These are phyloP conservation scores for Begonia fuchsioides DNA, from an alignment of 306 rosid species.

Conservation along the genomic window DNA sequence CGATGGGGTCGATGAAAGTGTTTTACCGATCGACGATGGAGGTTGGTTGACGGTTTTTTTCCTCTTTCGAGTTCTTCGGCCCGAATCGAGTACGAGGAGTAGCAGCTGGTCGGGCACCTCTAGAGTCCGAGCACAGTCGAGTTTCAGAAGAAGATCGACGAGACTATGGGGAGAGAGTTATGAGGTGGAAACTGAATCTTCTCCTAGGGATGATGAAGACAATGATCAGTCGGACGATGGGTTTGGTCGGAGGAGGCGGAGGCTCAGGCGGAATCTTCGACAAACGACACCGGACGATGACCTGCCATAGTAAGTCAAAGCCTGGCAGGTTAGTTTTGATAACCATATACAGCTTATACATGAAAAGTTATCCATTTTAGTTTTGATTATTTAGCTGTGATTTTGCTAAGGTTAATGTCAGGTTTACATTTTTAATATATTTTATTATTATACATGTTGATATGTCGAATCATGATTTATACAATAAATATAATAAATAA, in stretches of 20 bases:
- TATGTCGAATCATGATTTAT: too few species aligned
- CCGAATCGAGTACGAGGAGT: background rate
- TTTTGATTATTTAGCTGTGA: too few species aligned
- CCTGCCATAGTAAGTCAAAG: too few species aligned
- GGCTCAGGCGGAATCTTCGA: background rate
- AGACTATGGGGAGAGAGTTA: background rate
- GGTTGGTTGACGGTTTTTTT: background rate
- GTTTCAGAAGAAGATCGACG: background rate
- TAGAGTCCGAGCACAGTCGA: background rate
- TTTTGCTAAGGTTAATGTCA: too few species aligned
- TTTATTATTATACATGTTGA: too few species aligned
- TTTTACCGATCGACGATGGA: conserved; percentile 2
- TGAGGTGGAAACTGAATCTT: background rate
- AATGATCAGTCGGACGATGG: background rate
- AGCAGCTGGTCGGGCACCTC: background rate
- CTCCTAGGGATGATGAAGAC: background rate
- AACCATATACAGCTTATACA: too few species aligned
- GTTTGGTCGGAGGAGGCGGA: background rate
- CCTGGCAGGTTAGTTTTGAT: too few species aligned
- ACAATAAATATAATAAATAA: too few species aligned
- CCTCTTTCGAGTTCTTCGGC: background rate
- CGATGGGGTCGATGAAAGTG: conserved; percentile 10
- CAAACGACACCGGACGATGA: background rate
- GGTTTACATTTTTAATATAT: too few species aligned
- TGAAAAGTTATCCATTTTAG: too few species aligned